Conservation (phyloP, 768 basidiomycete species). For the Mycena galericulata region DNA sequence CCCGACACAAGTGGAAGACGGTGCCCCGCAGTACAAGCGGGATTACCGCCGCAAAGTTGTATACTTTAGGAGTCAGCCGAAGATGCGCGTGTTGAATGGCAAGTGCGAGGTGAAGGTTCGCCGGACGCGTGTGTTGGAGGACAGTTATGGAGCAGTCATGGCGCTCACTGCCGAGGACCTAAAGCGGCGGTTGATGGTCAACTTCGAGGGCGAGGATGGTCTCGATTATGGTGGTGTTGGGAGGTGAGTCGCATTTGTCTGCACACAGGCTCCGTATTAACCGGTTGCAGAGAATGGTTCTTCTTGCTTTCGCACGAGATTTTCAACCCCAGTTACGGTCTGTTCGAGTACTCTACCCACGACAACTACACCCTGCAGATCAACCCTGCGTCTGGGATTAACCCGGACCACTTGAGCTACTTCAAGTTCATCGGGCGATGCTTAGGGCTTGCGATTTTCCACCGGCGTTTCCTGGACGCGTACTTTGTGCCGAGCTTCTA, state of each 20-base stretch:
- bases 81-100: conserved; percentile 80
- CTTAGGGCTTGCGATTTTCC: conserved; percentile 82
- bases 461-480: conserved; percentile 81
- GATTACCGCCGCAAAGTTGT: conserved; percentile 93
- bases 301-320: conserved; percentile 87
- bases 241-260: conserved; percentile 55
- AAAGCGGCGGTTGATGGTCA: conserved; percentile 78
- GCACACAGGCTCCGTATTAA: background rate
- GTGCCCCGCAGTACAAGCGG: conserved; percentile 95
- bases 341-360: conserved; percentile 84
- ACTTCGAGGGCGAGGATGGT: conserved; percentile 84
- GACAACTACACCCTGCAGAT: conserved; percentile 88
- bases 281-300: conserved; percentile 80
- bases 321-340: conserved; percentile 85
- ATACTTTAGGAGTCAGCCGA: conserved; percentile 92
- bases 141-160: conserved; percentile 90
- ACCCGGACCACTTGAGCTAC: conserved; percentile 82
- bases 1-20: conserved; percentile 84
- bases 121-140: conserved; percentile 85
- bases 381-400: conserved; percentile 80
- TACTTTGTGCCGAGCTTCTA: conserved; percentile 87
- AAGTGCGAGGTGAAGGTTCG: conserved; percentile 91
- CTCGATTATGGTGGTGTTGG: conserved; percentile 84
- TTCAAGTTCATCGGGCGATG: conserved; percentile 86
- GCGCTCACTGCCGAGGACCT: conserved; percentile 77